These are phyloP conservation scores for Gynandropsis gynandra DNA, from an alignment of 345 rosid genomes.

Conservation along the genomic window DNA sequence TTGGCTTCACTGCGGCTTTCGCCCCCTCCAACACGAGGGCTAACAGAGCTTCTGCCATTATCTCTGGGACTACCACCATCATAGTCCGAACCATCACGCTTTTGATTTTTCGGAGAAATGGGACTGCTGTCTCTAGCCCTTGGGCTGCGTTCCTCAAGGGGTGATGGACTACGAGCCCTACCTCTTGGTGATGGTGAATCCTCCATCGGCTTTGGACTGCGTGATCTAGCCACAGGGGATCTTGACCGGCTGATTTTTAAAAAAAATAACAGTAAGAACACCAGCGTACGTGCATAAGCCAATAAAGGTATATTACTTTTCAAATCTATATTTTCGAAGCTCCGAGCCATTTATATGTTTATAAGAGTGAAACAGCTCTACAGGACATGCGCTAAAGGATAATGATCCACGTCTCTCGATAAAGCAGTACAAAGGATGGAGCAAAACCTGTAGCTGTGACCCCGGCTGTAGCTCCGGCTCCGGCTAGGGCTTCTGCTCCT, in stretches of 20 bases:
- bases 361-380: too few species aligned
- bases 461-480: conserved; percentile 76
- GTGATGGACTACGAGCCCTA: conserved; percentile 48
- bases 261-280: neutral
- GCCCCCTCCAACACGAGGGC: conserved; percentile 23
- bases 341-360: too few species aligned
- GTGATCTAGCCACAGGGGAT: conserved; percentile 47
- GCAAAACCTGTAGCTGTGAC: conserved; percentile 65
- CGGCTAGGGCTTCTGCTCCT: conserved; percentile 77
- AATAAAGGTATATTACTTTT: too few species aligned
- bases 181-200: conserved; percentile 38
- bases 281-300: neutral
- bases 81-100: conserved; percentile 42
- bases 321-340: too few species aligned
- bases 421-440: neutral
- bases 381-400: too few species aligned
- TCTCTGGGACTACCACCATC: conserved; percentile 41
- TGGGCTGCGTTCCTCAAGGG: conserved; percentile 45
- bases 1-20: too few species aligned
- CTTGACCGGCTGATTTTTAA: conserved; percentile 50
- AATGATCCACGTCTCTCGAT: too few species aligned
- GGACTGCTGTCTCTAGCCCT: conserved; percentile 29
- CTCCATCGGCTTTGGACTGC: conserved; percentile 34
- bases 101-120: conserved; percentile 33
- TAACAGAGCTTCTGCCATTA: conserved; percentile 40